Percentiles rank a stretch among this genome's conserved stretches.
These are phyloP conservation scores for Fusarium cyanostomum DNA, from an alignment of 2,329 filamentous ascomycete species.

Conservation along the genomic window DNA sequence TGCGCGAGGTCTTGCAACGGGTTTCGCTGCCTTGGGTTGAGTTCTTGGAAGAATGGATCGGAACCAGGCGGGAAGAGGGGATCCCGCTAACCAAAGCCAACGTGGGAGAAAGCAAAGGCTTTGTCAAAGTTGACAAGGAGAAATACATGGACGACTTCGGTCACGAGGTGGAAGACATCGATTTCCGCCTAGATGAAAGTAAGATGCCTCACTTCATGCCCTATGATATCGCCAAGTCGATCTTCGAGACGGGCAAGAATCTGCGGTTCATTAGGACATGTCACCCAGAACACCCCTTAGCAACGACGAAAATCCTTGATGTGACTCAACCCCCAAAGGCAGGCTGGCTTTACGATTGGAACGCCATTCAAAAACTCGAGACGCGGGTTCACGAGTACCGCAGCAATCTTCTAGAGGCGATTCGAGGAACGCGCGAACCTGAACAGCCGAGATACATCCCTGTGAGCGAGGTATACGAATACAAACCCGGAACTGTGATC, in stretches of 20 bases:
- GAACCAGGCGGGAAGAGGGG: slow-evolving; percentile 68
- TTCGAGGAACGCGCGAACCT: slow-evolving; percentile 13
- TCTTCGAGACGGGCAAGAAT: slow-evolving; percentile 85
- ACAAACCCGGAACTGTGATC: slow-evolving; percentile 36
- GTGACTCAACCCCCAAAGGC: slow-evolving; percentile 64
- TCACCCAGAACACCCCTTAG: slow-evolving; percentile 76
- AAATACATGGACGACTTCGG: slow-evolving; percentile 67
- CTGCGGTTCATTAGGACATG: slow-evolving; percentile 75
- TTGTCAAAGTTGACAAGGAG: slow-evolving; percentile 67
- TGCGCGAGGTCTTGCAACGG: slow-evolving; percentile 72
- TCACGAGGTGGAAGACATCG: slow-evolving; percentile 64
- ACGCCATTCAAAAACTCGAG: slow-evolving; percentile 72
- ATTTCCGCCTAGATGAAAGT: slow-evolving; percentile 70
- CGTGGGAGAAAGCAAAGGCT: slow-evolving; percentile 60
- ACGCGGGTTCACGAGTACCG: slow-evolving; percentile 59
- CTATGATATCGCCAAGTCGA: slow-evolving; percentile 71
- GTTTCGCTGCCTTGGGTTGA: slow-evolving; percentile 74
- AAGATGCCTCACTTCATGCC: slow-evolving; percentile 78
- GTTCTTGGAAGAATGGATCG: slow-evolving; percentile 78
- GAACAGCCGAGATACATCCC: background rate
- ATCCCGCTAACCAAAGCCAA: slow-evolving; percentile 61
- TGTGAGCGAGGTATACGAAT: background rate
- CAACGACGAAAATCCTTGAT: slow-evolving; percentile 58
- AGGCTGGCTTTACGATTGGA: slow-evolving; percentile 78
- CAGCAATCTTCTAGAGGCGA: slow-evolving; percentile 39